Conservation (phyloP, 129 eudicot species). For the Artemisia annua region DNA sequence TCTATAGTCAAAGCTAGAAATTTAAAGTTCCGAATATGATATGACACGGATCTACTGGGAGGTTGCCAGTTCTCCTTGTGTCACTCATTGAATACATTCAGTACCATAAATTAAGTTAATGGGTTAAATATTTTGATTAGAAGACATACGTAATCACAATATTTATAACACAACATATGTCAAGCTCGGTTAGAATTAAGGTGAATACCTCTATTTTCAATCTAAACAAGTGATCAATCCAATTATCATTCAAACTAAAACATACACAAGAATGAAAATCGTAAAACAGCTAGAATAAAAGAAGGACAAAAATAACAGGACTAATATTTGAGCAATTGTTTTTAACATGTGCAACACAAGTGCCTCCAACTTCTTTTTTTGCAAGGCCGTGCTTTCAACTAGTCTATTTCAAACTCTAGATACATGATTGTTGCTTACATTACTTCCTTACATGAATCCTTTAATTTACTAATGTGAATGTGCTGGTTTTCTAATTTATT, state of each 20-base stretch:
- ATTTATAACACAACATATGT: too few relatives aligned
- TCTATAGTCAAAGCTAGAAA: not conserved
- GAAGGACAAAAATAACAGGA: too few relatives aligned
- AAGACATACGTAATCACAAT: not conserved
- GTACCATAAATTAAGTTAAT: not conserved
- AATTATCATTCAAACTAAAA: not conserved
- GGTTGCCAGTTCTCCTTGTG: not conserved
- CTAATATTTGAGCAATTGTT: not conserved
- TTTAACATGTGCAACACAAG: not conserved
- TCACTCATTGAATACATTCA: conserved; percentile 10
- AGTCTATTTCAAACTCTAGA: not conserved
- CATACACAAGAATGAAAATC: too few relatives aligned
- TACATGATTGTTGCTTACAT: not conserved
- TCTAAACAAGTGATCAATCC: not conserved
- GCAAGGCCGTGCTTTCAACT: not conserved
- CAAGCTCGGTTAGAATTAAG: not conserved
- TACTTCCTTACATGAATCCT: not conserved
- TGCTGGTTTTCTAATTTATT: not conserved
- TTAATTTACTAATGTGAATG: not conserved
- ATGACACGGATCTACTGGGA: not conserved
- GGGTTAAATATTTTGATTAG: not conserved
- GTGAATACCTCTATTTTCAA: not conserved
- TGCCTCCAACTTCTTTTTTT: not conserved
- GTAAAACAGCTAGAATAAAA: too few relatives aligned
- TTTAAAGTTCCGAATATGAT: not conserved